A percentile compares a stretch with the other conserved stretches of the same genome.
phyloP scores from a whole-genome alignment of 1,284 basidiomycete genomes.

The Anthracocystis walkeri region DNA sequence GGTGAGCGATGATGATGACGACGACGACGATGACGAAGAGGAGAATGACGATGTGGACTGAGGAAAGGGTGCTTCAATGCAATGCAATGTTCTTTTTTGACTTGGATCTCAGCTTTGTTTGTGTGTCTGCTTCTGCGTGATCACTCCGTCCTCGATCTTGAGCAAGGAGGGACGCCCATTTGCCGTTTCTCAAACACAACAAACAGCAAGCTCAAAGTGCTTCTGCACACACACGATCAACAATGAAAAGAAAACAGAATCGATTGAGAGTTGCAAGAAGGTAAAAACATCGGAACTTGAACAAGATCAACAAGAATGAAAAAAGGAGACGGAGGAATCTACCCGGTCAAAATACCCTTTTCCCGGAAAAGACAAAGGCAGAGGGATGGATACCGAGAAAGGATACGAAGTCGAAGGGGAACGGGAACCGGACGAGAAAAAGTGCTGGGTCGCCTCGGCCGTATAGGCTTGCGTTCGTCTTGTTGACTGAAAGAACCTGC shows the following conservation, averaged over 20 bases:
- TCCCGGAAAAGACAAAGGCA: not conserved
- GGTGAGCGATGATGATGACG: constrained; percentile 83
- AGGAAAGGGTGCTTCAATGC: not conserved
- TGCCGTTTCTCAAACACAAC: too few species aligned
- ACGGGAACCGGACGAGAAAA: not conserved
- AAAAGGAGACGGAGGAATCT: not conserved
- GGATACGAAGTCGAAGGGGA: not conserved
- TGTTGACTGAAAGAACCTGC: constrained; percentile 2
- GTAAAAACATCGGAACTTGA: not conserved
- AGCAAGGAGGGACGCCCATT: too few species aligned
- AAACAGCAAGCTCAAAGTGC: too few species aligned
- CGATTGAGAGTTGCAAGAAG: not conserved
- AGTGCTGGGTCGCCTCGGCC: not conserved
- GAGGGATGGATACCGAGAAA: constrained; percentile 10
- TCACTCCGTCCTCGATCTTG: too few species aligned
- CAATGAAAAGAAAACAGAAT: constrained; percentile 1
- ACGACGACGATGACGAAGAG: constrained; percentile 73
- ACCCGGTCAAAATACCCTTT: constrained; percentile 6
- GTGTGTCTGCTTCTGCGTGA: not conserved
- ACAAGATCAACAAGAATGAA: not conserved
- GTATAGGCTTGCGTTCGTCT: not conserved
- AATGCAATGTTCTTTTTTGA: not conserved
- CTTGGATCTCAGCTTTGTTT: too few species aligned
- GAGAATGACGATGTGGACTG: constrained; percentile 13
- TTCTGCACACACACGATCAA: not conserved